Conservation (phyloP, 1,284 basidiomycete species). For the Cyathus olla region DNA sequence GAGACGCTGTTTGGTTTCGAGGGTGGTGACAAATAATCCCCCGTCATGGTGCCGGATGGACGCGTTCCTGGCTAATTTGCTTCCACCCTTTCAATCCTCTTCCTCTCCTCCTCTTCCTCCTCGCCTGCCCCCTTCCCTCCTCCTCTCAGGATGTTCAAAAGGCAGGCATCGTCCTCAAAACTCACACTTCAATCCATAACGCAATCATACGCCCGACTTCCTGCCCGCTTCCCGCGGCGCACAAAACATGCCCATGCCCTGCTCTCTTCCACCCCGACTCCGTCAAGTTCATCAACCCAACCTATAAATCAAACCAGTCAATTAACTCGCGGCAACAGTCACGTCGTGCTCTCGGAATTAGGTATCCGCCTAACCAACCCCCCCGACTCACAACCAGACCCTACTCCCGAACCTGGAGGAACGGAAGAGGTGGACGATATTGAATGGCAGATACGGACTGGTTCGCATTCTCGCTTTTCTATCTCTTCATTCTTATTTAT, state of each 20-base stretch:
- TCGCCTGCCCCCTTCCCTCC: not conserved
- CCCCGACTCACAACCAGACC: slow-evolving; percentile 35
- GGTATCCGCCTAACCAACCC: slow-evolving; percentile 43
- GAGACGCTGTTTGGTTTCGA: slow-evolving; percentile 24
- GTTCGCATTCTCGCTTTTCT: slow-evolving; percentile 42
- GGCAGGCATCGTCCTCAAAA: slow-evolving; percentile 16
- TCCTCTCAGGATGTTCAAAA: slow-evolving; percentile 22
- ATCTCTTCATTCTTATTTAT: not conserved
- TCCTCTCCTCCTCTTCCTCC: slow-evolving; percentile 12
- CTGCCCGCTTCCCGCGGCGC: not conserved
- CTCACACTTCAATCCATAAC: not conserved
- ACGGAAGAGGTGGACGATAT: slow-evolving; percentile 52
- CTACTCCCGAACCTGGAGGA: slow-evolving; percentile 24
- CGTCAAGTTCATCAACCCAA: not conserved
- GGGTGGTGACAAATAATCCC: slow-evolving; percentile 24
- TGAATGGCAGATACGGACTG: slow-evolving; percentile 78
- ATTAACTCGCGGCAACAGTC: not conserved
- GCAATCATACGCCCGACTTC: not conserved
- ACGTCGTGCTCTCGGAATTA: slow-evolving; percentile 29
- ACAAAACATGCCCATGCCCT: slow-evolving; percentile 1
- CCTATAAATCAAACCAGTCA: not conserved
- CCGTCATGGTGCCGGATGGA: not conserved
- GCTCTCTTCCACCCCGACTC: slow-evolving; percentile 4
- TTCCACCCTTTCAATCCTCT: slow-evolving; percentile 3
- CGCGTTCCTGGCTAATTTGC: not conserved